Conservation (phyloP, 345 rosid species). For the Ailanthus altissimus region DNA sequence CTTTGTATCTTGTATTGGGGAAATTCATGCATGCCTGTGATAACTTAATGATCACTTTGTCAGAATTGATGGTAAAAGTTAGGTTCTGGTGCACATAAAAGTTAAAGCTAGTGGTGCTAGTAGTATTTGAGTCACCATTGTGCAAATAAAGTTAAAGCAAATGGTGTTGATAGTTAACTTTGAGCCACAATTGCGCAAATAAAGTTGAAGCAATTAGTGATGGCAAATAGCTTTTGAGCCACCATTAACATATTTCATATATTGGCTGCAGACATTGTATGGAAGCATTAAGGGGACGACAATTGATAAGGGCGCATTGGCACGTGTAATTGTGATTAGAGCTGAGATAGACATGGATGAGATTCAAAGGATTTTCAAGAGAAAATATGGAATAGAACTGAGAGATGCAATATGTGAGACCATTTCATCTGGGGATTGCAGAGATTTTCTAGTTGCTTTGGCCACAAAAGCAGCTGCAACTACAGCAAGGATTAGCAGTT, state of each 20-base stretch:
- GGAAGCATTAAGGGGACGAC: slow-evolving; percentile 37
- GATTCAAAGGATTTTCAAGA: slow-evolving; percentile 40
- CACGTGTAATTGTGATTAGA: slow-evolving; percentile 53
- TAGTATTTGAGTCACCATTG: neutral
- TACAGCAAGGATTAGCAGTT: neutral
- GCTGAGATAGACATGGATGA: slow-evolving; percentile 57
- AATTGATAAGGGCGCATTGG: slow-evolving; percentile 31
- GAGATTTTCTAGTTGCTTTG: slow-evolving; percentile 57
- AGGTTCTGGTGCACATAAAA: neutral
- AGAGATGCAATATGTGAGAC: slow-evolving; percentile 45
- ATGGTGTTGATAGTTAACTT: neutral
- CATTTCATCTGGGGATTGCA: slow-evolving; percentile 45
- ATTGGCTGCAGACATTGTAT: slow-evolving; percentile 36
- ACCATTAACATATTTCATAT: neutral
- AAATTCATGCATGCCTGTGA: neutral
- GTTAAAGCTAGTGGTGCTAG: neutral
- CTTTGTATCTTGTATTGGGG: neutral
- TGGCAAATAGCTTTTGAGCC: neutral
- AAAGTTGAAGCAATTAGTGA: neutral
- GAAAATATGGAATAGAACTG: slow-evolving; percentile 44
- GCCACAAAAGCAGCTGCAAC: slow-evolving; percentile 28
- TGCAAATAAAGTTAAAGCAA: neutral
- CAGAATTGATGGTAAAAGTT: neutral
- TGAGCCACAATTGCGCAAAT: neutral
- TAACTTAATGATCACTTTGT: no score